These are phyloP conservation scores for Toxoplasma gondii DNA, from an alignment of 169 alveolate genomes.

Conservation along the genomic window DNA sequence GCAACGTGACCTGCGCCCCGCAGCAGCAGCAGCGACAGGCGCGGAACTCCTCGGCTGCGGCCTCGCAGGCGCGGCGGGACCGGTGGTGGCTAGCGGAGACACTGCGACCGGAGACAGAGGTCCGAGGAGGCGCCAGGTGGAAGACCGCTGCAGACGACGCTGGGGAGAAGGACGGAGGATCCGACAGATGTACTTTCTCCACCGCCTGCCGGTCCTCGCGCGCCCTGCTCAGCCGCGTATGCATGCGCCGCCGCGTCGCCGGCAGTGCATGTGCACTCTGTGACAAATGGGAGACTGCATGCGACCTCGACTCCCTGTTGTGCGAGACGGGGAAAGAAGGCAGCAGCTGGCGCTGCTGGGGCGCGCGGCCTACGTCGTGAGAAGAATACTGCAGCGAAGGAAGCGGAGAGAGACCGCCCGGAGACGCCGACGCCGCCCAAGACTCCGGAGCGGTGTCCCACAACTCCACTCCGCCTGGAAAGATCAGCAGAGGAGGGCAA, in stretches of 20 bases:
- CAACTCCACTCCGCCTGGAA: slow-evolving; percentile 42
- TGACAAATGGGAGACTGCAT: too few species aligned
- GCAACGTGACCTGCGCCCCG: not conserved
- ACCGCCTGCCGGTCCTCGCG: not conserved
- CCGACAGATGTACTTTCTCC: not conserved
- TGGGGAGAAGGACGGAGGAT: not conserved
- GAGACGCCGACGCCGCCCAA: not conserved
- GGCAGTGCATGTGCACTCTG: too few species aligned
- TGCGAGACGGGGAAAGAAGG: not conserved
- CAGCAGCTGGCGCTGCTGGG: not conserved
- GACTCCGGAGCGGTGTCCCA: slow-evolving; percentile 16
- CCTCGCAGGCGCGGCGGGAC: not conserved
- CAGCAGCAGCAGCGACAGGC: slow-evolving; percentile 1
- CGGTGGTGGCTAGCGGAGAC: not conserved
- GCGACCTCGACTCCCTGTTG: too few species aligned
- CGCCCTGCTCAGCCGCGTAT: too few species aligned
- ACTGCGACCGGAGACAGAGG: not conserved
- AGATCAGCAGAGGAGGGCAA: not conserved
- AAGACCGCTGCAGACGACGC: not conserved
- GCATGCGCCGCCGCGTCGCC: too few species aligned
- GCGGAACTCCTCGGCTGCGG: not conserved
- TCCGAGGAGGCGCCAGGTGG: not conserved
- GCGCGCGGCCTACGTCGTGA: slow-evolving; percentile 8
- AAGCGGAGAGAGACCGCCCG: not conserved
- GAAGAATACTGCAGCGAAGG: not conserved